These are phyloP conservation scores for Dendryphion nanum DNA, from an alignment of 2,329 filamentous ascomycete species.

Conservation along the genomic window DNA sequence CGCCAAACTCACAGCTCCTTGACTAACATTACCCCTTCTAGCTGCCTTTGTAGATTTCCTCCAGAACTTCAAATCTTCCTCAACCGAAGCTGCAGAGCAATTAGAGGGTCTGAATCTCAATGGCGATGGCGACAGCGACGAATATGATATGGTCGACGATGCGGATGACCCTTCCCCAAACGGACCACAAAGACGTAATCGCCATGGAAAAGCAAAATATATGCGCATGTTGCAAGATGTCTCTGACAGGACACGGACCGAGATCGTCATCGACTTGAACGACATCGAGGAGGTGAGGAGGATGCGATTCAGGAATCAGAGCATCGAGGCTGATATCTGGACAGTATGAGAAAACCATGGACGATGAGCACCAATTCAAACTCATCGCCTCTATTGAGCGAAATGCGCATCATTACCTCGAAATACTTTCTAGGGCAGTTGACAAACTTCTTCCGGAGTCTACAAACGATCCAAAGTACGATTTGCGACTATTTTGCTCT, in stretches of 20 bases:
- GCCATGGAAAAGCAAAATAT: constrained; percentile 75
- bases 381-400: constrained; percentile 81
- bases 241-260: constrained; percentile 72
- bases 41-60: constrained; percentile 87
- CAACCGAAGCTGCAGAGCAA: constrained; percentile 71
- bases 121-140: constrained; percentile 82
- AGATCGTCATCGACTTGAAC: constrained; percentile 85
- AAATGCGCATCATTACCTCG: constrained; percentile 94
- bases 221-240: constrained; percentile 83
- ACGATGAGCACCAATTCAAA: constrained; percentile 61
- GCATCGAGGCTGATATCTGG: constrained; percentile 12
- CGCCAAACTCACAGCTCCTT: constrained; percentile 25
- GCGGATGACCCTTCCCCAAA: constrained; percentile 59
- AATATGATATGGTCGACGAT: constrained; percentile 91
- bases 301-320: not conserved
- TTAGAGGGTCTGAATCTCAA: constrained; percentile 82
- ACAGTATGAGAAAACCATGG: constrained; percentile 72
- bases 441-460: constrained; percentile 83
- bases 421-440: constrained; percentile 83
- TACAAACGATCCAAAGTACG: constrained; percentile 72
- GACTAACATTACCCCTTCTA: constrained; percentile 45
- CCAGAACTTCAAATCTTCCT: constrained; percentile 78
- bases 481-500: constrained; percentile 4
- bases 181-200: constrained; percentile 40
- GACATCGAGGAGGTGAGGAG: constrained; percentile 70